A percentile compares a stretch with the other conserved stretches of the same genome.
Evolutionary conservation across 2,329 filamentous ascomycete species (phyloP).

Genomic region (Periconia digitata): DNA sequence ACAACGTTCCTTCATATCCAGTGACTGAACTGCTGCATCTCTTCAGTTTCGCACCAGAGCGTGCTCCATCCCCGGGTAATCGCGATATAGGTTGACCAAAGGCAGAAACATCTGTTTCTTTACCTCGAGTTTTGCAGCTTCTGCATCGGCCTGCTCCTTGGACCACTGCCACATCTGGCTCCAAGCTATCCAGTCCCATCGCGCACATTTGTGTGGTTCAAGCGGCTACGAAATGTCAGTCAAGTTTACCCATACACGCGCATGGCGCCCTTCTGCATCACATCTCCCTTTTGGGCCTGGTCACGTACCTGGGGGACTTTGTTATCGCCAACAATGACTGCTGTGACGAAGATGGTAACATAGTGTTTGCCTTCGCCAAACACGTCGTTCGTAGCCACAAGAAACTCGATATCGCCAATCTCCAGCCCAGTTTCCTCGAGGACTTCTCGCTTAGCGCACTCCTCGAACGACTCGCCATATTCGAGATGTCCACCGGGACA

Average conservation of each 20-base stretch:
- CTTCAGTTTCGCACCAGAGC: too few relatives aligned
- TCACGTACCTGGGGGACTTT: conserved; percentile 59
- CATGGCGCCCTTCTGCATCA: too few relatives aligned
- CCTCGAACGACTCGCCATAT: conserved; percentile 62
- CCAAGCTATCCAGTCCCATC: conserved; percentile 59
- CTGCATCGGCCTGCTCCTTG: conserved; percentile 33
- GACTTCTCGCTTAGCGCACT: conserved; percentile 67
- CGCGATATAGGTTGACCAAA: conserved; percentile 48
- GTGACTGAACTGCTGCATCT: too few relatives aligned
- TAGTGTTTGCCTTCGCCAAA: conserved; percentile 73
- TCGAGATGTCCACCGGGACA: conserved; percentile 79
- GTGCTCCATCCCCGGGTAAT: conserved; percentile 31
- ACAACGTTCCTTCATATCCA: too few relatives aligned
- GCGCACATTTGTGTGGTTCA: conserved; percentile 58
- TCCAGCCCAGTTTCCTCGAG: conserved; percentile 67
- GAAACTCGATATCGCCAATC: conserved; percentile 55
- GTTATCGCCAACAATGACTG: conserved; percentile 50
- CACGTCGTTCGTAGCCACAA: conserved; percentile 68
- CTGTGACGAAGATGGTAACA: conserved; percentile 69
- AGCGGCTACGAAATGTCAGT: conserved; percentile 27
- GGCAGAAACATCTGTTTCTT: conserved; percentile 50
- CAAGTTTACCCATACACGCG: neutral
- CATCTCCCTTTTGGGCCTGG: too few relatives aligned
- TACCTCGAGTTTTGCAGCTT: conserved; percentile 24
- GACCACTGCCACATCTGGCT: conserved; percentile 46